Base-by-base conservation (phyloP, 2,329 filamentous ascomycete genomes). In the Aspergillus sp. region DNA sequence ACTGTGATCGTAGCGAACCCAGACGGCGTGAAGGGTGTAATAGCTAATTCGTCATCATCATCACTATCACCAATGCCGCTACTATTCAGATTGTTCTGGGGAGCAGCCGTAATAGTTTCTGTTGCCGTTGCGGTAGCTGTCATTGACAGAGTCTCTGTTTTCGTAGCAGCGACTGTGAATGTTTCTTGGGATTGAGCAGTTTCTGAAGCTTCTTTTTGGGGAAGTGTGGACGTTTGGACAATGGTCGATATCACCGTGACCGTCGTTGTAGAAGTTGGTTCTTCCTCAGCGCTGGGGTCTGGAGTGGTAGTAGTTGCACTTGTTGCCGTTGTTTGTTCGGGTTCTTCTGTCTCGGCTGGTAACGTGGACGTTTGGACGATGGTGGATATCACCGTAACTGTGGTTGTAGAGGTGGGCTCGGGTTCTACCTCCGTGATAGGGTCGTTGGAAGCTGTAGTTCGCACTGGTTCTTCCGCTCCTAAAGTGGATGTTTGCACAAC, bases 1-100 rank as follows among this genome's bases (percentile, higher is more conserved):
- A 67, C 33, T 4, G 64, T 64, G 15, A 62, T 49, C 6, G 62
- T 59, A 25, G 43, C 52, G 17, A 62, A 47, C 4, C 58, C 62
- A 33, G 55, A 12, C 1, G 56, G 65, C 3, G 61, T 64, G 39
- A 65, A 19, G 7, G 62, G 63, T 7, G 60, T 50, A 5, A 66
- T 46, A 19, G 25, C 47, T 12, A 65, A 35, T 5, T 46, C 52
- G 17, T 39, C 50, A 11, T 41, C 15, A 7, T 51, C 39, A 37
- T 46, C 8, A 6, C 40, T 25, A 9, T 17, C 23, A 25, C 23
- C 31, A 21, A 35, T 21, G 44, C 37, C 39, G 45, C 43, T 12
- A 51, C 23, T 39, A 40, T 50, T 33, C 15, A 21, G 45, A 9
- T 35, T 35, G 8, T 19, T 25, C 33, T 39, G 35, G 15, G 4